A percentile compares a stretch with the other conserved stretches of the same genome.
Evolutionary conservation across 2,329 filamentous ascomycete species (phyloP).

Genomic region (Fusarium foetens): DNA sequence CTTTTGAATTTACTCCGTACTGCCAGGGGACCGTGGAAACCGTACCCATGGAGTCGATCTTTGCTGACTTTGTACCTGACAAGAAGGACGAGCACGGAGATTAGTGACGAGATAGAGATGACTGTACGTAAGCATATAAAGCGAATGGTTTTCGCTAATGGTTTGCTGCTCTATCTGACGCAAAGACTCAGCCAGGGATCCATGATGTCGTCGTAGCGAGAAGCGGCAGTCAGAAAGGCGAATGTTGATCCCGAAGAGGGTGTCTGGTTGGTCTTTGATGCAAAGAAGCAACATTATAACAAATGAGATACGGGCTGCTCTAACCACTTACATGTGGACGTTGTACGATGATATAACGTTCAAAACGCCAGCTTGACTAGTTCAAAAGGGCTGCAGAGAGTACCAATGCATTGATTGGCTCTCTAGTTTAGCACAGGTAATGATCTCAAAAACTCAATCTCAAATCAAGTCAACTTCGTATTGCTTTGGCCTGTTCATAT

Average conservation of each 20-base stretch:
- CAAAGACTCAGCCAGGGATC: neutral
- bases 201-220: constrained; percentile 1
- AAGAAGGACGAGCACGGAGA: constrained; percentile 25
- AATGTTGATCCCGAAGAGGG: neutral
- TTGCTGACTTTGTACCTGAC: constrained; percentile 14
- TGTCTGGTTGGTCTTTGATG: constrained; percentile 17
- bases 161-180: constrained; percentile 10
- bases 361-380: constrained; percentile 1
- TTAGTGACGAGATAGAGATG: constrained; percentile 28
- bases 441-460: neutral
- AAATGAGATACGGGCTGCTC: constrained; percentile 1
- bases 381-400: neutral
- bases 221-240: neutral
- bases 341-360: neutral
- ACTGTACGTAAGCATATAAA: constrained; percentile 8
- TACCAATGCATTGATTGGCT: constrained; percentile 16
- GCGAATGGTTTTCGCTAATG: neutral
- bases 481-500: neutral
- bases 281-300: constrained; percentile 5
- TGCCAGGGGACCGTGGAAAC: constrained; percentile 3
- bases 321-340: constrained; percentile 5
- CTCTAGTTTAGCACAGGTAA: neutral
- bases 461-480: neutral
- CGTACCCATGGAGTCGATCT: constrained; percentile 14
- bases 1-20: neutral